Evolutionary conservation across 2,329 filamentous ascomycete species (phyloP).

Genomic region (Pestalotiopsis sp.): DNA sequence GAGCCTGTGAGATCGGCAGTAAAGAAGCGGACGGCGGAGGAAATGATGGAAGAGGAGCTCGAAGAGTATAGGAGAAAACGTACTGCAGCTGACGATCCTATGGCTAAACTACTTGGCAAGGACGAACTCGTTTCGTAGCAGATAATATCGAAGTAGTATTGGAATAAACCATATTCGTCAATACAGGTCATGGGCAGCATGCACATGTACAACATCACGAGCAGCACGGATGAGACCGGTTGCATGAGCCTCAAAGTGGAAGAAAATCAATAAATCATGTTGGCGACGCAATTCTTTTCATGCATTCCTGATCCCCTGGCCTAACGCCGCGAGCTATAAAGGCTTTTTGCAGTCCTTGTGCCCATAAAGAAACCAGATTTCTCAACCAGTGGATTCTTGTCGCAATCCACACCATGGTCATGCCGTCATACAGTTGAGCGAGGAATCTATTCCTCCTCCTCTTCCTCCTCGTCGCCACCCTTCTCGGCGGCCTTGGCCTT

Average conservation of each 20-base stretch:
- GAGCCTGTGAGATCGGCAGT: constrained; percentile 28
- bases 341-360: constrained; percentile 40
- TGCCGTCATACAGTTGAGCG: constrained; percentile 6
- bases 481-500: constrained; percentile 96
- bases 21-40: constrained; percentile 76
- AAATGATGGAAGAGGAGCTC: constrained; percentile 85
- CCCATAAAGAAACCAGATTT: constrained; percentile 35
- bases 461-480: constrained; percentile 77
- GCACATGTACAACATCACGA: not conserved
- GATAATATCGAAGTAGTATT: not conserved
- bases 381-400: constrained; percentile 30
- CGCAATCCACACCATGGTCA: constrained; percentile 28
- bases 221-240: not conserved
- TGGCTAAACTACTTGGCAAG: constrained; percentile 79
- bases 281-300: constrained; percentile 28
- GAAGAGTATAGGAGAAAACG: constrained; percentile 82
- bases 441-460: constrained; percentile 72
- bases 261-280: constrained; percentile 22
- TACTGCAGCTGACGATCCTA: constrained; percentile 77
- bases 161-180: not conserved
- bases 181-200: not conserved
- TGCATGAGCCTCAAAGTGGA: not conserved
- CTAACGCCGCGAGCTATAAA: constrained; percentile 57
- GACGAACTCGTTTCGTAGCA: constrained; percentile 59
- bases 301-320: constrained; percentile 43